These are phyloP conservation scores for Trichothecium sympodiale DNA, from an alignment of 2,329 filamentous ascomycete genomes.

Conservation along the genomic window DNA sequence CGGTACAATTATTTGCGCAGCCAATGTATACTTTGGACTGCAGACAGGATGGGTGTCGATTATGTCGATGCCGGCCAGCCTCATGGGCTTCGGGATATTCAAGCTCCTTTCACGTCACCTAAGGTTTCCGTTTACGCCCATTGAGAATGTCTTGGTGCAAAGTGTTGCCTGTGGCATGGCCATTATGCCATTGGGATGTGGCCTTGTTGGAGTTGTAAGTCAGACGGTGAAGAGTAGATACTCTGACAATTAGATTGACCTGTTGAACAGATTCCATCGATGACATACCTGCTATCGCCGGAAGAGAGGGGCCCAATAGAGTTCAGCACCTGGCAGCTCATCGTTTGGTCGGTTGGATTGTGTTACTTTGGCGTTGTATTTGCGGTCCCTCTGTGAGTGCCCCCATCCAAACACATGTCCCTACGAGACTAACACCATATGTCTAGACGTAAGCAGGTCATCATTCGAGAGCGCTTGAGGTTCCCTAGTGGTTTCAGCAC, in stretches of 20 bases:
- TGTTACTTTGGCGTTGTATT: conserved; percentile 97
- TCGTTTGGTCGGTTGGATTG: conserved; percentile 84
- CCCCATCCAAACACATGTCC: background rate
- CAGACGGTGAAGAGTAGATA: background rate
- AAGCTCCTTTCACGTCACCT: conserved; percentile 64
- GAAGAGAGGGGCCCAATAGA: conserved; percentile 70
- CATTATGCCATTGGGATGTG: conserved; percentile 91
- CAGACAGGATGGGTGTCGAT: conserved; percentile 67
- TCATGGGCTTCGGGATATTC: conserved; percentile 94
- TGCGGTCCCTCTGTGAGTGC: conserved; percentile 67
- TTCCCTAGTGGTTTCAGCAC: conserved; percentile 96
- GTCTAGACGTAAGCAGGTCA: conserved; percentile 73
- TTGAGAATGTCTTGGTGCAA: conserved; percentile 95
- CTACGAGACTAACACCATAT: background rate
- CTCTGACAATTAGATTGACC: background rate
- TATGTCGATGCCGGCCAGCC: conserved; percentile 93
- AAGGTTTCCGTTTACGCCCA: conserved; percentile 74
- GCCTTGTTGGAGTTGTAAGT: conserved; percentile 76
- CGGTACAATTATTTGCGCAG: conserved; percentile 86
- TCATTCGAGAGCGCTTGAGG: conserved; percentile 81
- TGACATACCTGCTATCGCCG: conserved; percentile 71
- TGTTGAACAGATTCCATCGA: conserved; percentile 61
- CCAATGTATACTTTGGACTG: conserved; percentile 97
- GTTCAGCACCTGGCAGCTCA: conserved; percentile 63
- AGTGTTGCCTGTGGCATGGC: conserved; percentile 92